phyloP scores from a whole-genome alignment of 1,284 basidiomycete genomes.

The Apiotrichum laibachii region DNA sequence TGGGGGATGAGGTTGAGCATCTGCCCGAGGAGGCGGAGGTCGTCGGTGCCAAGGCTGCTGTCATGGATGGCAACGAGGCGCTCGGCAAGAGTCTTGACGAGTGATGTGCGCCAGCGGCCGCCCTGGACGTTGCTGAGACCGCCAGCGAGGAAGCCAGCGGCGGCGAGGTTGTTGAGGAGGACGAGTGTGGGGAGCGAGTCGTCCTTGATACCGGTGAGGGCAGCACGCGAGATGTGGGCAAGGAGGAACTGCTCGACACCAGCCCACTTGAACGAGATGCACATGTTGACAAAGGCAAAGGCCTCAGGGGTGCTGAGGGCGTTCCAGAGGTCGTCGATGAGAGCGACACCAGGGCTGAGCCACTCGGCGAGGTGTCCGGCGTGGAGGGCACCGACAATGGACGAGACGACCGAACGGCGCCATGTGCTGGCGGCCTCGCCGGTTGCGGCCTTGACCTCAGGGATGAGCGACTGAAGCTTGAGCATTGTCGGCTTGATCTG shows the following conservation, averaged over 20 bases:
- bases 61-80: slow-evolving; percentile 6
- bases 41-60: slow-evolving; percentile 7
- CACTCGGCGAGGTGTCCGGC: slow-evolving; percentile 50
- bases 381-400: slow-evolving; percentile 36
- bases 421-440: slow-evolving; percentile 17
- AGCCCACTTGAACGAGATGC: slow-evolving; percentile 46
- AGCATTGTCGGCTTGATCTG: slow-evolving; percentile 50
- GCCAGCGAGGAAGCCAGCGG: slow-evolving; percentile 41
- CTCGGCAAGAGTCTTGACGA: slow-evolving; percentile 30
- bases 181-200: slow-evolving; percentile 43
- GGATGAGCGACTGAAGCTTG: slow-evolving; percentile 29
- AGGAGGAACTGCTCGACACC: slow-evolving; percentile 52
- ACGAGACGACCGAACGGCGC: slow-evolving; percentile 32
- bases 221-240: slow-evolving; percentile 29
- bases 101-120: slow-evolving; percentile 44
- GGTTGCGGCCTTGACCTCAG: slow-evolving; percentile 14
- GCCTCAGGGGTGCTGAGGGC: slow-evolving; percentile 30
- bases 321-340: slow-evolving; percentile 47
- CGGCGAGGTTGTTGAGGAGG: slow-evolving; percentile 46
- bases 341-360: slow-evolving; percentile 48
- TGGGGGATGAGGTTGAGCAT: slow-evolving; percentile 34
- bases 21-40: slow-evolving; percentile 34
- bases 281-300: slow-evolving; percentile 44
- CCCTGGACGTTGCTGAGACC: slow-evolving; percentile 49
- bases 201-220: slow-evolving; percentile 28